Base-by-base conservation (phyloP, 148 eudicot genomes). In the Amaranthus cruentus region DNA sequence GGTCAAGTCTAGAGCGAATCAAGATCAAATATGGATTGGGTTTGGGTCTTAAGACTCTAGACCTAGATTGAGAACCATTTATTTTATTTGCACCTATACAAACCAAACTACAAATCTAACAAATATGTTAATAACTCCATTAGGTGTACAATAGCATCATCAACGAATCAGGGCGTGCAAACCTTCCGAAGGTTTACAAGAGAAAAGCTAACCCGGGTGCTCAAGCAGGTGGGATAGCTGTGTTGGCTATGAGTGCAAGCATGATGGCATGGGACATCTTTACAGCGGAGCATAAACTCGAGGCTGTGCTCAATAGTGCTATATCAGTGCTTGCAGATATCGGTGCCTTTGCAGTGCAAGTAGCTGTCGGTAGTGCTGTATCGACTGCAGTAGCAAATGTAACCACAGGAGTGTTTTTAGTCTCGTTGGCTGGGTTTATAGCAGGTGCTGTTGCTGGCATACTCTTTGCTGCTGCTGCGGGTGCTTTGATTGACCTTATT, bases 261-360 rank as follows among this genome's bases (percentile, higher is more conserved):
- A 50, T 52, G 10, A 50, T 68, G 54, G 71, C 50, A 6, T 68
- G 55, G 56, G 71, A 68, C 44, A 68, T 68, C 38, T 68, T 68
- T 56, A 68, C 71, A 15, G 71, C 71, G 3, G 71, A 68, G 6
- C 56, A 68, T 14, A 51, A 49, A 21, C 12, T 68, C 51, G 71
- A 68, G 56, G 15, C 71, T 3, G 57, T 46, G 2, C 6, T 68
- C 4, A 68, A 21, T 15, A 21, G 18, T 42, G 21, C 46, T 14
- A 1, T 28, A n/a, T 65, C 69, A 65, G 7, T 65, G 69, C 18
- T 65, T 1, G 46, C 69, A 46, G 69, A 28, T 2, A 7, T 12
- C 5, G 69, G 3, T 4, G 46, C 48, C 0, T 65, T 5, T 15
- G 18, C 52, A 0, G 69, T 65, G 8, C 6, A 65, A 28, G 7